Base-by-base conservation (phyloP, 805 yeast species). In the Metschnikowia bowlesiae region DNA sequence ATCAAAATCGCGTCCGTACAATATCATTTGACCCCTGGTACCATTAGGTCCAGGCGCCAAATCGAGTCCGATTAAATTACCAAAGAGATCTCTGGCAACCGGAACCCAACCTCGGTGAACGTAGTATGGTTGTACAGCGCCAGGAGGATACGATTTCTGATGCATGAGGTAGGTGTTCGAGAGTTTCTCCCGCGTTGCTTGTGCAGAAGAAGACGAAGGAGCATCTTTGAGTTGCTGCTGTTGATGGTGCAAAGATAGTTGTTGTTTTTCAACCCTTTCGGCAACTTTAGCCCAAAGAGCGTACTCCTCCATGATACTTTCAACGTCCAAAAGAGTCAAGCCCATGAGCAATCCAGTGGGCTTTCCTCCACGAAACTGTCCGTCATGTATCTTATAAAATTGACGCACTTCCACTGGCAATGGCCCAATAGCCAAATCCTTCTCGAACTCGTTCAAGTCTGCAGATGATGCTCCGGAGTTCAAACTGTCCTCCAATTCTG, bases 331-430 rank as follows among this genome's bases (percentile, higher is more conserved):
- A 30, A 74, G 62, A 4, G 66, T 66, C 58, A 74, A 60, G 6
- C 78, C 78, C 73, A 73, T 68, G 36, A 74, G 56, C 50, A 73
- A 63, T 1, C 78, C 78, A 1, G 78, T 71, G 29, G 78, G 78
- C 53, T 70, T 68, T 1, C 76, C 77, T 16, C 76, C 77, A 50
- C 74, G 62, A 43, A 72, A 64, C 57, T 74, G 78, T 42, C 78
- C 78, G 56, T 74, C 78, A 58, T 73, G 77, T 52, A 69, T 63
- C 57, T 73, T 74, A 58, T 70, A 74, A 53, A 70, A 70, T 53
- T 73, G 76, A 58, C 78, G 71, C 40, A 74, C 68, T 51, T 74
- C 78, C 8, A 62, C 62, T 5, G 78, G 78, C 49, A 74, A 66
- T n/a, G 67, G 61, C 0, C 77, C 77, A 46, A 69, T 59, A 10